These are phyloP conservation scores for Clonostachys rhizophaga DNA, from an alignment of 2,329 filamentous ascomycete species.

Conservation along the genomic window DNA sequence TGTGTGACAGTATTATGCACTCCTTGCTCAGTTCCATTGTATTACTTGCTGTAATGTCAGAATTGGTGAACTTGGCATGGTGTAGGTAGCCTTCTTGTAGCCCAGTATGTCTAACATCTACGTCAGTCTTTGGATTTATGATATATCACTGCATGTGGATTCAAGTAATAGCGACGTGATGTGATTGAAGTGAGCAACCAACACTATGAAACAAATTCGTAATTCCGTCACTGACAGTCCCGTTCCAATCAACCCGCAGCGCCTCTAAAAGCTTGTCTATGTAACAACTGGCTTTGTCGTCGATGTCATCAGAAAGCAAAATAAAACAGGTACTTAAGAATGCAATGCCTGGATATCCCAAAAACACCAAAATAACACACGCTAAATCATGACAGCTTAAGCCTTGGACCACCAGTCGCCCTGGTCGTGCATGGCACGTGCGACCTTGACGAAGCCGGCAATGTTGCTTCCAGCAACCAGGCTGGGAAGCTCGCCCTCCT, in stretches of 20 bases:
- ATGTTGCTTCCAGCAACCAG: slow-evolving; percentile 95
- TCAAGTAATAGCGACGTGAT: neutral
- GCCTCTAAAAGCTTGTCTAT: too few species aligned
- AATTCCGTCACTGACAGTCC: too few species aligned
- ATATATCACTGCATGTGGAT: too few species aligned
- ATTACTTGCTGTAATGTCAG: too few species aligned
- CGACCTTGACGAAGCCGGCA: slow-evolving; percentile 96
- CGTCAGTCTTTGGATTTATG: too few species aligned
- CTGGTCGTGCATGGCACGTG: slow-evolving; percentile 89
- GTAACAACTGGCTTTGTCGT: too few species aligned
- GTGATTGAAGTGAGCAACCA: neutral
- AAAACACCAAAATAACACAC: neutral
- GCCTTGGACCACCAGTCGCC: slow-evolving; percentile 75
- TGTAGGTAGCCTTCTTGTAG: too few species aligned
- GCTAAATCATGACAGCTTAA: neutral
- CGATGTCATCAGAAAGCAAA: neutral
- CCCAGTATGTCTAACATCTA: too few species aligned
- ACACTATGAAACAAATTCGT: neutral
- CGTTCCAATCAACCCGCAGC: too few species aligned
- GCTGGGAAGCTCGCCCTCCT: slow-evolving; percentile 81
- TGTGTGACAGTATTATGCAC: too few species aligned
- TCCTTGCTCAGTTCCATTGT: too few species aligned
- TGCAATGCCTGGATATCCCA: neutral
- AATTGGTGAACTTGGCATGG: too few species aligned
- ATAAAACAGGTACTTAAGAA: neutral